Base-by-base conservation (phyloP, 495 filamentous ascomycete species). In the Thozetella sp. region DNA sequence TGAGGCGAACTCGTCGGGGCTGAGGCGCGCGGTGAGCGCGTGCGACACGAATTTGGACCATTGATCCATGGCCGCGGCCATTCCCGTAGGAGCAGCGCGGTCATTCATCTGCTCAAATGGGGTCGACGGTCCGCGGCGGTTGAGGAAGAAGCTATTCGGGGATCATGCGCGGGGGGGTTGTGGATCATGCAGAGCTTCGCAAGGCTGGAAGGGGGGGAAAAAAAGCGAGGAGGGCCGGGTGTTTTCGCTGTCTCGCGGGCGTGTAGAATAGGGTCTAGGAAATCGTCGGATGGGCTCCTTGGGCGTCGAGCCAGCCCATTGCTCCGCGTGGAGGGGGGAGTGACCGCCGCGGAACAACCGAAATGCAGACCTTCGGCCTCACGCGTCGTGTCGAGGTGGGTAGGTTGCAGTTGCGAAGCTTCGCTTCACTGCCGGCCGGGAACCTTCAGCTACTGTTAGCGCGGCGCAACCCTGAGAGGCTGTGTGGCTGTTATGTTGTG, bases 41-140 rank as follows among this genome's bases (percentile, higher is more conserved):
- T 61, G 67, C 25, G 68, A 59, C 19, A 87, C 59, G 61, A 86
- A 83, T 15, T 61, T 67, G 12, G 66, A 37, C 85, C 85, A 88
- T 54, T 76, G 57, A 24, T 73, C 67, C 24, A 69, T 57, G 54
- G 70, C 52, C 40, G 54, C 54, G 54, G 66, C 25, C 56, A 64
- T 26, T 48, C 34, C 45, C 53, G 58, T 50, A 40, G 57, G 56
- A 34, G 63, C 51, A 51, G 62, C 34, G 25, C 24, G 40, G 25
- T 34, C 12, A 45, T 51, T 55, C 61, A 68, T 68, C 53, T 25
- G 9, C 10, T 48, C 43, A n/a, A 15, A n/a, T n/a, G n/a, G n/a
- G n/a, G n/a, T n/a, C n/a, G n/a, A n/a, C n/a, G n/a, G n/a, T n/a
- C n/a, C n/a, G n/a, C n/a, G n/a, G n/a, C n/a, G n/a, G n/a, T n/a